phyloP scores from a whole-genome alignment of 805 yeast species.

The Candida schatavii region DNA sequence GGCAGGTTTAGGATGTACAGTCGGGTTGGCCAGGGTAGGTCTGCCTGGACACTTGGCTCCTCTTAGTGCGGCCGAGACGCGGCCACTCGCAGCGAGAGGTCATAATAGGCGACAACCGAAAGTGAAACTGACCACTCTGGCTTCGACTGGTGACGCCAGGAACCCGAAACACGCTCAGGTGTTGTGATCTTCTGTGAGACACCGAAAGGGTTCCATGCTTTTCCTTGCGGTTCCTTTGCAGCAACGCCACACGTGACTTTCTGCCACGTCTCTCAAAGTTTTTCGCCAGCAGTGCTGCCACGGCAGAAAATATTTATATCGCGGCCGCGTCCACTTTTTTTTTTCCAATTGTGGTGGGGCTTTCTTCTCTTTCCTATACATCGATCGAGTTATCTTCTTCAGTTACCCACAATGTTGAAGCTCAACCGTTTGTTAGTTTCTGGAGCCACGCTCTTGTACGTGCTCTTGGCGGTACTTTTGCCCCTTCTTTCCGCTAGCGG shows the following conservation, averaged over 20 bases:
- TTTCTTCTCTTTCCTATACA: constrained; percentile 1
- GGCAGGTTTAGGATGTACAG: too few species aligned
- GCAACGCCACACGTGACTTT: constrained; percentile 4
- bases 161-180: too few species aligned
- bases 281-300: background rate
- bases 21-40: too few species aligned
- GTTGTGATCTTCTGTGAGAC: too few species aligned
- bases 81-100: too few species aligned
- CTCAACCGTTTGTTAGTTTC: constrained; percentile 21
- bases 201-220: background rate
- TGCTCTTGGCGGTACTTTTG: constrained; percentile 33
- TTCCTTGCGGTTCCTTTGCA: background rate
- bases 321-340: background rate
- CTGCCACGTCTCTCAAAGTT: constrained; percentile 6
- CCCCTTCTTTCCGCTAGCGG: constrained; percentile 29
- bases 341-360: background rate
- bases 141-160: too few species aligned
- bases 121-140: too few species aligned
- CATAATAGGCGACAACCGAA: too few species aligned
- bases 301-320: background rate
- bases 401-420: constrained; percentile 9
- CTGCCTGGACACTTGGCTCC: too few species aligned
- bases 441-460: constrained; percentile 28
- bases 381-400: background rate
- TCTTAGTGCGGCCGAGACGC: too few species aligned